Base-by-base conservation (phyloP, 2,329 filamentous ascomycete species). In the Alternaria dauci region DNA sequence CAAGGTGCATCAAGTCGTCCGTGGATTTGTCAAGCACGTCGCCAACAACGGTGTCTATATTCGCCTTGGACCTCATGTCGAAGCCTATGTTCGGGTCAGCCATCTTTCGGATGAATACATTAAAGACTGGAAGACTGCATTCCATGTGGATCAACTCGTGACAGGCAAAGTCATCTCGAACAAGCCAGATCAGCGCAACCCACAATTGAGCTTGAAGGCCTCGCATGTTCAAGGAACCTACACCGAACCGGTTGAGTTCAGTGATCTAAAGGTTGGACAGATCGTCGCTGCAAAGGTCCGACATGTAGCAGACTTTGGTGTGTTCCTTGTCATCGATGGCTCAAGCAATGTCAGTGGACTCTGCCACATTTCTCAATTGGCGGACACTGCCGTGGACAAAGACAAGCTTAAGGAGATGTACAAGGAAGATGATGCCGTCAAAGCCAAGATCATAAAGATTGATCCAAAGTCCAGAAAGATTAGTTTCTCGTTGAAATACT, bases 91-190 rank as follows among this genome's bases (percentile, higher is more conserved):
- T 48, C 90, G 92, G 68, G 90, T 98, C 54, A 88, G 91, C 9
- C 94, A 98, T 76, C 85, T 99, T 14, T 97, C 94, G 0, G 95
- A 99, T 76, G 86, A 88, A 8, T 99, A 89, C 77, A 81, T 99
- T 71, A 98, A 98, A 79, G 92, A 98, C 62, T 99, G 95, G 95
- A 96, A 97, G 81, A 88, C 91, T 36, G 84, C 89, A 44, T 97
- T 94, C 80, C 89, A 95, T 71, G 82, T 94, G 48, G 93, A 96
- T 71, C 93, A 98, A 79, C 85, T 99, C 6, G 93, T 99, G 55
- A 93, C 91, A 78, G 95, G 93, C 52, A 92, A 94, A 66, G 85
- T 99, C 61, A 87, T 91, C 47, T 83, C 88, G 3, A 86, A 94
- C 26, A 91, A 97, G 69, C 72, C 84, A 6, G 83, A 85, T 38